A percentile compares a stretch with the other conserved stretches of the same genome.
phyloP scores from a whole-genome alignment of 2,329 filamentous ascomycete genomes.

The Ambrosiella beaveri region DNA sequence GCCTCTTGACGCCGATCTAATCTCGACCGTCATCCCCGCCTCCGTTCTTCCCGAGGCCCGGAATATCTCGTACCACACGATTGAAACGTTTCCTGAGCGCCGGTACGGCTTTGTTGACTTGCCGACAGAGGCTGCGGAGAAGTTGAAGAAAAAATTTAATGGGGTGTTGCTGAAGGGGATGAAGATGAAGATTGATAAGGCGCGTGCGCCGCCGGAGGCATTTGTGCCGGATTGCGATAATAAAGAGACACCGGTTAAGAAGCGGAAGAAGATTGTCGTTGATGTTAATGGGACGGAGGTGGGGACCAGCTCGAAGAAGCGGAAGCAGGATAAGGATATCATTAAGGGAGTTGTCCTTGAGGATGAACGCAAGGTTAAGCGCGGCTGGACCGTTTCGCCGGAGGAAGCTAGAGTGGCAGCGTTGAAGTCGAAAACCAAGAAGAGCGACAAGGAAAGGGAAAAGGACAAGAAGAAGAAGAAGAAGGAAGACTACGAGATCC shows the following conservation, averaged over 20 bases:
- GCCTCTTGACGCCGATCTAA: slow-evolving; percentile 60
- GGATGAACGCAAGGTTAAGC: slow-evolving; percentile 61
- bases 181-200: slow-evolving; percentile 73
- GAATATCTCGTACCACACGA: slow-evolving; percentile 72
- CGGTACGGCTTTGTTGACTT: slow-evolving; percentile 83
- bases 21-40: slow-evolving; percentile 53
- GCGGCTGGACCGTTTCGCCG: slow-evolving; percentile 67
- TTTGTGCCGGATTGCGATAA: slow-evolving; percentile 22
- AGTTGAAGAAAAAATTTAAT: slow-evolving; percentile 78
- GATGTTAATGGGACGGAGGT: slow-evolving; percentile 19
- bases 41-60: slow-evolving; percentile 48
- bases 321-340: slow-evolving; percentile 34
- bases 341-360: slow-evolving; percentile 53
- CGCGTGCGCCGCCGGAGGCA: slow-evolving; percentile 35
- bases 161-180: slow-evolving; percentile 67
- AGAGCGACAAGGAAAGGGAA: slow-evolving; percentile 26
- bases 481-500: slow-evolving; percentile 38
- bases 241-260: slow-evolving; percentile 20
- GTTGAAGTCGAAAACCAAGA: slow-evolving; percentile 29
- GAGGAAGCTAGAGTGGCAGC: slow-evolving; percentile 29
- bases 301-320: slow-evolving; percentile 23
- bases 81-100: slow-evolving; percentile 79
- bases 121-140: slow-evolving; percentile 67
- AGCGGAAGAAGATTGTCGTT: slow-evolving; percentile 24
- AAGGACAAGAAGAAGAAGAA: slow-evolving; percentile 33